Base-by-base conservation (phyloP, 768 basidiomycete genomes). In the Pisolithus albus region DNA sequence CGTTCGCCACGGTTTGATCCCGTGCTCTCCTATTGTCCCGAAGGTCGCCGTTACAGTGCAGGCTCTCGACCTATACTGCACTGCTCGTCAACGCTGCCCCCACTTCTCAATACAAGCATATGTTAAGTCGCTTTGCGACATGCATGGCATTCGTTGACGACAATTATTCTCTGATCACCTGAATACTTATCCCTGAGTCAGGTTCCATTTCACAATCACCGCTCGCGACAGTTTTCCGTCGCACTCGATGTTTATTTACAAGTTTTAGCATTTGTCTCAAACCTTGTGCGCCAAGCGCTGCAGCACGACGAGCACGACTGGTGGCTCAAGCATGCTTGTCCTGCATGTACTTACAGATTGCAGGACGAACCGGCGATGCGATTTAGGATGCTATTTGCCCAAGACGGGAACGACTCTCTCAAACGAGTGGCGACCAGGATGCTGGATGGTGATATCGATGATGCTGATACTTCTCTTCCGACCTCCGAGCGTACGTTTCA, bases 31-130 rank as follows among this genome's bases (percentile, higher is more conserved):
- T 23, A 23, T 23, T 23, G 21, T 23, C 21, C 21, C 21, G 21
- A 23, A 23, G 21, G 21, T 23, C 21, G 21, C 21, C 21, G 21
- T 23, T 34, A 23, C 21, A 23, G 21, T 23, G 21, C 32, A 40
- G 3, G 30, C 56, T 1, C 45, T 63, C 1, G 51, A 59, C 28
- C 18, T 59, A 0, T 63, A 55, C 43, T 46, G 43, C 3, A 19
- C 46, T 7, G 49, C 52, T 15, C 55, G 38, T 7, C 37, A 56
- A 0, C 50, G 52, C 7, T 49, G 47, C 23, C 64, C 62, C 4
- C 56, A 53, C 11, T 43, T 61, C 2, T 54, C 52, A 1, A 56
- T 61, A 6, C 58, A 65, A 32, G 52, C 51, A 3, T 60, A 55
- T 39, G 47, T 61, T 1, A 54, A 58, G 21, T 41, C 50, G 0